Evolutionary conservation across 192 early-diverging fungal genomes (phyloP).

Genomic region (Linnemannia exigua): DNA sequence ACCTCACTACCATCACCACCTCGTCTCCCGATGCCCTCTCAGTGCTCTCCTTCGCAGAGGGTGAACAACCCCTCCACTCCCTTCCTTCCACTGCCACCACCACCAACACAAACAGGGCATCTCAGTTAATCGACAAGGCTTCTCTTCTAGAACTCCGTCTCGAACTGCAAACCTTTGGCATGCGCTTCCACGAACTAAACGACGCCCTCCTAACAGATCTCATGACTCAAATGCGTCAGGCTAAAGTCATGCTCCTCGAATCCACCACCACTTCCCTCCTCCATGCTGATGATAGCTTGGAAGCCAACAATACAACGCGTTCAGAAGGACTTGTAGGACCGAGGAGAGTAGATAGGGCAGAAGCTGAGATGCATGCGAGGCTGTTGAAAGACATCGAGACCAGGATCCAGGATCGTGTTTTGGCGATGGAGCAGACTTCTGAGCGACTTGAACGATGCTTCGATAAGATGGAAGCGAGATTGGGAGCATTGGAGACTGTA

Average conservation of each 20-base stretch:
- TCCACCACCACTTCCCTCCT: background rate
- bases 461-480: constrained; percentile 41
- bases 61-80: background rate
- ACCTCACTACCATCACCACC: background rate
- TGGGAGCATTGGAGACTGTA: constrained; percentile 35
- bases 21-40: background rate
- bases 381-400: constrained; percentile 33
- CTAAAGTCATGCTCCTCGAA: constrained; percentile 23
- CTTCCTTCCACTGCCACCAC: background rate
- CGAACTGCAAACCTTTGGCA: constrained; percentile 34
- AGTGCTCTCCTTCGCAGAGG: background rate
- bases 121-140: background rate
- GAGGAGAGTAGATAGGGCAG: constrained; percentile 15
- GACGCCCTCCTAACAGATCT: constrained; percentile 33
- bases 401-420: constrained; percentile 41
- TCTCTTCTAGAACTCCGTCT: constrained; percentile 25
- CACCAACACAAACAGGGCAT: background rate
- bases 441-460: constrained; percentile 25
- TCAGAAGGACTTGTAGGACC: constrained; percentile 8
- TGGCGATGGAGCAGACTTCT: constrained; percentile 38
- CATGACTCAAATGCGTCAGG: constrained; percentile 31
- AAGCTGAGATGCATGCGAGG: constrained; percentile 32
- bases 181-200: constrained; percentile 42
- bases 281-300: background rate
- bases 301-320: constrained; percentile 5